phyloP scores from a whole-genome alignment of 2,329 filamentous ascomycete species.

The Calonectria pseudoreteaudii region DNA sequence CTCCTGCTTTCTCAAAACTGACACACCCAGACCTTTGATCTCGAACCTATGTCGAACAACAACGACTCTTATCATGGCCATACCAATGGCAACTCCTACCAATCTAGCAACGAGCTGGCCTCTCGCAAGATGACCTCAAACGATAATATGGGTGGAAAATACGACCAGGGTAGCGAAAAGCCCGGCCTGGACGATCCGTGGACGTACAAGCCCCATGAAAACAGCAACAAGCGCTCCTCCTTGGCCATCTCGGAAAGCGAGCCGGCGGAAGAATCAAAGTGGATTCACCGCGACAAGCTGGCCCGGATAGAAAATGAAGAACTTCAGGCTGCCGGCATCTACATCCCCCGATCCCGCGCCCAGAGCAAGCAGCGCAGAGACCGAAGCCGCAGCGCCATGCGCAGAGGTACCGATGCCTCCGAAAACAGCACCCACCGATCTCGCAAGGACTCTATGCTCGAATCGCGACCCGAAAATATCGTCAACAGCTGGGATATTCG shows the following conservation, averaged over 20 bases:
- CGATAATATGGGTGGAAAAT: constrained; percentile 46
- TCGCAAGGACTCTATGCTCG: constrained; percentile 61
- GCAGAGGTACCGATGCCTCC: constrained; percentile 47
- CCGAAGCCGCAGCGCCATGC: constrained; percentile 50
- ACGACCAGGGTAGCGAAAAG: constrained; percentile 40
- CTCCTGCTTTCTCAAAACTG: constrained; percentile 21
- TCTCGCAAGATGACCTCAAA: constrained; percentile 52
- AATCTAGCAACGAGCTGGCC: constrained; percentile 42
- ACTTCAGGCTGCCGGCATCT: constrained; percentile 81
- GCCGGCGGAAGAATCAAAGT: constrained; percentile 72
- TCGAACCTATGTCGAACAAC: constrained; percentile 28
- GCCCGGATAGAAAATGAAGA: constrained; percentile 85
- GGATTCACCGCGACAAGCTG: constrained; percentile 89
- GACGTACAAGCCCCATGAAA: constrained; percentile 33
- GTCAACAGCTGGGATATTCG: constrained; percentile 77
- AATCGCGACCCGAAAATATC: constrained; percentile 54
- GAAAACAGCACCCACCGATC: constrained; percentile 45
- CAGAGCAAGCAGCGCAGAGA: constrained; percentile 60
- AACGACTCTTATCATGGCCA: constrained; percentile 36
- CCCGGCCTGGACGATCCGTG: constrained; percentile 37
- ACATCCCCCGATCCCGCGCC: constrained; percentile 66
- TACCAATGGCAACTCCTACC: constrained; percentile 42
- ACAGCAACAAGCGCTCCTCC: constrained; percentile 43
- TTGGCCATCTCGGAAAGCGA: constrained; percentile 48
- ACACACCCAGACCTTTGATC: constrained; percentile 34